Conservation (phyloP, 2,329 filamentous ascomycete species). For the Xylaria arbuscula region DNA sequence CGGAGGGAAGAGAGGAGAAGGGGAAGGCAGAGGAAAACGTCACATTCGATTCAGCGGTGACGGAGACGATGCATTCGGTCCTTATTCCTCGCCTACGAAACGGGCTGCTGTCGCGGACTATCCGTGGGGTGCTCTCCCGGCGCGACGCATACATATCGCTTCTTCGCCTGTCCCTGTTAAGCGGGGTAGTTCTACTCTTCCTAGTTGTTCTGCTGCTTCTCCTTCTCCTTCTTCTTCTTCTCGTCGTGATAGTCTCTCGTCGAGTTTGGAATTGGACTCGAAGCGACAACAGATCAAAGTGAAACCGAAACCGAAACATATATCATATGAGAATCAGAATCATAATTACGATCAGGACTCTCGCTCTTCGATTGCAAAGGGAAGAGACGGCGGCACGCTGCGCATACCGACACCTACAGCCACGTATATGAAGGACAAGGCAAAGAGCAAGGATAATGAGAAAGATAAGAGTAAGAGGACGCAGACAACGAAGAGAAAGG, state of each 20-base stretch:
- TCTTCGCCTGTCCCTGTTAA: not conserved
- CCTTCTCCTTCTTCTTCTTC: too few species aligned
- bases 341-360: not conserved
- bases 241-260: too few species aligned
- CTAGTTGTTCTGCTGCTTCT: too few species aligned
- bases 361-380: not conserved
- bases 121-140: not conserved
- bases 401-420: too few species aligned
- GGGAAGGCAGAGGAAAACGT: not conserved
- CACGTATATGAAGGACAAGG: too few species aligned
- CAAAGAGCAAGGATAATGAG: not conserved
- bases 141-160: not conserved
- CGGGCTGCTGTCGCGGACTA: not conserved
- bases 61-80: slow-evolving; percentile 1
- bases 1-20: not conserved
- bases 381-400: too few species aligned
- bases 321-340: not conserved
- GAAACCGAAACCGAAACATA: too few species aligned
- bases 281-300: too few species aligned
- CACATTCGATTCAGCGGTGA: not conserved
- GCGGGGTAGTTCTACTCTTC: too few species aligned
- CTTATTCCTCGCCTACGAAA: slow-evolving; percentile 4
- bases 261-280: too few species aligned
- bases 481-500: not conserved
- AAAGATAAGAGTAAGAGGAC: not conserved